Evolutionary conservation across 495 filamentous ascomycete species (phyloP).

Genomic region (Aspergillus diversus): DNA sequence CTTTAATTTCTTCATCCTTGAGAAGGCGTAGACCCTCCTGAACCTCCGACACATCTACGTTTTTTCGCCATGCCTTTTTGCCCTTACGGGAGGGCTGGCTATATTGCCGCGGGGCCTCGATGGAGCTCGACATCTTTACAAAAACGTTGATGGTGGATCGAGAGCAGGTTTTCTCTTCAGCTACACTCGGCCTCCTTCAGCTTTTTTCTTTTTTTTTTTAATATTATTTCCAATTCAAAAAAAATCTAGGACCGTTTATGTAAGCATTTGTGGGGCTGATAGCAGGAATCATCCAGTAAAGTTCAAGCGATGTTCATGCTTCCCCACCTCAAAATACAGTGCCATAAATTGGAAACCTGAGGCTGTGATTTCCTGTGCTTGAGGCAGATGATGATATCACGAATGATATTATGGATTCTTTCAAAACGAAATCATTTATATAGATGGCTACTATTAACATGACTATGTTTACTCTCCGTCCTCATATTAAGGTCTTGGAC

Average conservation of each 20-base stretch:
- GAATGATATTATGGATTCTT: too few species aligned
- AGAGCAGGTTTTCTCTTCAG: conserved; percentile 23
- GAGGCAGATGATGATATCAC: too few species aligned
- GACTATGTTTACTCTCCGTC: too few species aligned
- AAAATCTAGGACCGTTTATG: conserved; percentile 43
- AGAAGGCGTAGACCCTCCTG: conserved; percentile 79
- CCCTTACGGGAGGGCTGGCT: conserved; percentile 94
- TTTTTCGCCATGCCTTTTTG: conserved; percentile 98
- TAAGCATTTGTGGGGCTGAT: conserved; percentile 33
- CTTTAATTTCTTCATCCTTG: conserved; percentile 85
- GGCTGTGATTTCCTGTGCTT: too few species aligned
- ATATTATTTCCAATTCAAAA: conserved; percentile 25
- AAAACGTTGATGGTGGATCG: not conserved
- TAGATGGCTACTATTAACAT: too few species aligned
- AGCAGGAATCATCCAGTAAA: too few species aligned
- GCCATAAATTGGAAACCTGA: too few species aligned
- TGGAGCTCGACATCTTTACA: conserved; percentile 39
- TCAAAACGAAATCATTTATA: too few species aligned
- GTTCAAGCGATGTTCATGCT: too few species aligned
- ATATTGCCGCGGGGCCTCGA: conserved; percentile 57
- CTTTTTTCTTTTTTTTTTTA: conserved; percentile 34
- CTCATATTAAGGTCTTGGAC: too few species aligned
- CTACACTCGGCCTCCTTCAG: not conserved
- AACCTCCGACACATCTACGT: conserved; percentile 88
- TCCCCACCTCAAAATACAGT: too few species aligned